phyloP scores from a whole-genome alignment of 2,329 filamentous ascomycete genomes.

The Venturia asperata region DNA sequence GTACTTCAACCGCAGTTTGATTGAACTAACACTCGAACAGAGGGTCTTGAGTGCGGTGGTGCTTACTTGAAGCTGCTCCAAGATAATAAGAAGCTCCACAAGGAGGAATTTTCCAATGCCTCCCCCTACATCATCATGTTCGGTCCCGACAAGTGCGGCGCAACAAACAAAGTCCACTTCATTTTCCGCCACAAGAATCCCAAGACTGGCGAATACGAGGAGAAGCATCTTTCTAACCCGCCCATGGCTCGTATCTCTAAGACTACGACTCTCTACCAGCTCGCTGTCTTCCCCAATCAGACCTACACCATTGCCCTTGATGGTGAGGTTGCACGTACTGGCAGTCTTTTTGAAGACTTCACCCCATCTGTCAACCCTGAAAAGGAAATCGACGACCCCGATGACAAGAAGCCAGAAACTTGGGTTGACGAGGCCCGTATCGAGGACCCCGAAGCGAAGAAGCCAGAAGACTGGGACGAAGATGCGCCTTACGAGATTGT shows the following conservation, averaged over 20 bases:
- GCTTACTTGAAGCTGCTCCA: constrained; percentile 98
- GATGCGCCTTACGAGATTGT: constrained; percentile 94
- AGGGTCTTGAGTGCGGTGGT: constrained; percentile 93
- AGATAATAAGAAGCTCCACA: constrained; percentile 93
- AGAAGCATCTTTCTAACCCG: constrained; percentile 89
- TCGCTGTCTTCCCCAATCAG: constrained; percentile 95
- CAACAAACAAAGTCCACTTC: constrained; percentile 94
- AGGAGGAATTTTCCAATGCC: constrained; percentile 95
- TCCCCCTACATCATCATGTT: constrained; percentile 99
- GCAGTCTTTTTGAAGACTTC: constrained; percentile 91
- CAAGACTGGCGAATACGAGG: constrained; percentile 98
- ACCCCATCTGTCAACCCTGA: constrained; percentile 84
- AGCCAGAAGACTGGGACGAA: constrained; percentile 99
- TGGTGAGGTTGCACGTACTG: constrained; percentile 79
- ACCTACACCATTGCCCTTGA: constrained; percentile 89
- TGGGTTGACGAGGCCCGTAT: constrained; percentile 96
- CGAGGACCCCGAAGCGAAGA: constrained; percentile 82
- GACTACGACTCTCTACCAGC: constrained; percentile 89
- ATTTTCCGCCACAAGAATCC: constrained; percentile 99
- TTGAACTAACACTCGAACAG: constrained; percentile 43
- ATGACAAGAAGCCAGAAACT: constrained; percentile 88
- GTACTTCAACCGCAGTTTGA: constrained; percentile 20
- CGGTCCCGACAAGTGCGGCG: constrained; percentile 97
- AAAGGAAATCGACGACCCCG: constrained; percentile 88
- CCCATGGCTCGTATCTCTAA: constrained; percentile 84